These are phyloP conservation scores for Solanum pennellii DNA, from an alignment of 257 asterid genomes.

Conservation along the genomic window DNA sequence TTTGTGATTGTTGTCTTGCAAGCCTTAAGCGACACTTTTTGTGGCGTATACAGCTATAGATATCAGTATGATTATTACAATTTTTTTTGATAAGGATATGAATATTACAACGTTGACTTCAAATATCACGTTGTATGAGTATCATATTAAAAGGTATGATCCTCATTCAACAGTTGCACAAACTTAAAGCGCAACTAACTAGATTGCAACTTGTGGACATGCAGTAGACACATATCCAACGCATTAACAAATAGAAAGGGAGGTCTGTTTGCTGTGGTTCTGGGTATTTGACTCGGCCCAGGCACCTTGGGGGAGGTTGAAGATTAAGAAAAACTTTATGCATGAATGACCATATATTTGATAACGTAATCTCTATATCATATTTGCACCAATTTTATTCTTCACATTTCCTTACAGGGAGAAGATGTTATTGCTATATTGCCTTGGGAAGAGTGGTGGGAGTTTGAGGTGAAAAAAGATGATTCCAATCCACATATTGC, in stretches of 20 bases:
- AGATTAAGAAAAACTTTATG: background rate
- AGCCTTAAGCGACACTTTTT: background rate
- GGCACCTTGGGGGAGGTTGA: background rate
- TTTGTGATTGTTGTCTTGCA: background rate
- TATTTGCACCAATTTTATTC: background rate
- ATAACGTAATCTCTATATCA: background rate
- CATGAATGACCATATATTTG: background rate
- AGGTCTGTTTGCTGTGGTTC: background rate
- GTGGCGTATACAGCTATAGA: background rate
- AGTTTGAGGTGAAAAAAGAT: slow-evolving; percentile 67
- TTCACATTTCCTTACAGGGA: slow-evolving; percentile 34
- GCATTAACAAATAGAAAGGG: background rate
- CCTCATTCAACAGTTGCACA: background rate
- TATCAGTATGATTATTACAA: background rate
- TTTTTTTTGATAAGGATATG: background rate
- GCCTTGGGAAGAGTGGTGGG: slow-evolving; percentile 99
- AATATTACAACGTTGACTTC: background rate
- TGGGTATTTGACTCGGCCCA: background rate
- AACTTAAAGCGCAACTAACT: background rate
- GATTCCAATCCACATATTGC: slow-evolving; percentile 85
- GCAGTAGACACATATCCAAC: background rate
- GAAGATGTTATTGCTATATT: slow-evolving; percentile 68
- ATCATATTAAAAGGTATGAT: background rate
- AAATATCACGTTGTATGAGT: background rate
- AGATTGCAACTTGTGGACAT: background rate